Evolutionary conservation across 1,284 basidiomycete genomes (phyloP), one percentile per base, ranked within the genome.

Genomic region (Rhodotorula glutinis): DNA sequence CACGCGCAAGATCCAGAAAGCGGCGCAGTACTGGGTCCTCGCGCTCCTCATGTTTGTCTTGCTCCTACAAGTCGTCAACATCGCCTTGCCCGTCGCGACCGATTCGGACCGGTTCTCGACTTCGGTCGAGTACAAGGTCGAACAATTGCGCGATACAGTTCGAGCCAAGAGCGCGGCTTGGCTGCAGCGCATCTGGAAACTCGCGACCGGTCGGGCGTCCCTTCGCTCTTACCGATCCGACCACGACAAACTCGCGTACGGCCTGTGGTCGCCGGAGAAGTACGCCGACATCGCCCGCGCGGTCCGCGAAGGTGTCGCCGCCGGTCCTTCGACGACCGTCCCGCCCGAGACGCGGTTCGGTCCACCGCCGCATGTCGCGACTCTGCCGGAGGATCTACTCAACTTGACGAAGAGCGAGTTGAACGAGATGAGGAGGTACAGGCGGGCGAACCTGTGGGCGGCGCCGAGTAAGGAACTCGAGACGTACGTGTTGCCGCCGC

Each of bases 361-460:
- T 7, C 49, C 49, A 11, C 49, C 49, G n/a, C 49, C 49, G n/a
- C 49, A 51, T 14, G 11, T 51, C 13, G 49, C 49, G 25, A 51
- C 49, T 17, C 25, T 29, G 13, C 49, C 49, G 11, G 49, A 51
- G 8, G 49, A 51, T 4, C 25, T 25, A 1, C 25, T 60, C 17
- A 38, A 53, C 33, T 8, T 60, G n/a, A 41, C 49, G 14, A 16
- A n/a, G 49, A 25, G 9, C 16, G 61, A 62, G 40, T 23, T 57
- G 27, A 55, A 21, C 14, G 27, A 27, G 23, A 27, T 62, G 47
- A 29, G 47, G 30, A 27, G 17, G 29, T 43, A 44, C 19, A 19
- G 61, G 23, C 47, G 40, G 17, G 47, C 43, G 40, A 41, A 60
- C 40, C 57, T 66, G 10, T 66, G 65, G 65, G 53, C 27, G 17